Conservation (phyloP, 257 asterid genomes). For the Misopates orontium region DNA sequence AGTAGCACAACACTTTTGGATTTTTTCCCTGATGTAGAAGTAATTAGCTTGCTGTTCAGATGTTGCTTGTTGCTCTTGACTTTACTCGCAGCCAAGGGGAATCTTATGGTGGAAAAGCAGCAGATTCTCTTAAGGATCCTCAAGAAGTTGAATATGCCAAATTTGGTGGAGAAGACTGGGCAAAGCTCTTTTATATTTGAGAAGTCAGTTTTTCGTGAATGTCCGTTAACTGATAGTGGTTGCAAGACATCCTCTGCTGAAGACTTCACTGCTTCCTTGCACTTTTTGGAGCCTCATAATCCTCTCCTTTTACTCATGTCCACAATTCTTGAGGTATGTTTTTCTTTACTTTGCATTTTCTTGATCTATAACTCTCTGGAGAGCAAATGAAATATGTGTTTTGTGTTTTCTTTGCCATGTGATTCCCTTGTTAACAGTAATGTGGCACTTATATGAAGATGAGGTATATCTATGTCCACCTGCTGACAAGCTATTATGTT, state of each 20-base stretch:
- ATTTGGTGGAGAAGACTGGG: slow-evolving; percentile 31
- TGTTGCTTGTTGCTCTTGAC: slow-evolving; percentile 63
- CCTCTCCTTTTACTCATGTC: slow-evolving; percentile 45
- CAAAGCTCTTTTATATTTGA: slow-evolving; percentile 38
- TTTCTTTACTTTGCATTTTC: slow-evolving; percentile 10
- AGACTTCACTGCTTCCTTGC: slow-evolving; percentile 63
- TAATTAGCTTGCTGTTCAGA: slow-evolving; percentile 56
- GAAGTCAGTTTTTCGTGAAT: slow-evolving; percentile 50
- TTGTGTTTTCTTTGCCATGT: too few relatives aligned
- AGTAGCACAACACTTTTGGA: slow-evolving; percentile 27
- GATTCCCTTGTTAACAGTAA: too few relatives aligned
- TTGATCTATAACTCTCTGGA: slow-evolving; percentile 11
- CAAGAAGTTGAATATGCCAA: slow-evolving; percentile 38
- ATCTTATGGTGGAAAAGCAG: slow-evolving; percentile 51
- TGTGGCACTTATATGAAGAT: too few relatives aligned
- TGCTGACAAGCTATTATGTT: background rate
- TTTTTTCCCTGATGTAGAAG: slow-evolving; percentile 40
- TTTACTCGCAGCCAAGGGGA: slow-evolving; percentile 39
- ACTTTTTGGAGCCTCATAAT: slow-evolving; percentile 57
- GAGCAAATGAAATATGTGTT: background rate
- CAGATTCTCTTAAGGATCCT: slow-evolving; percentile 48
- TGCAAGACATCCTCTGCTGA: slow-evolving; percentile 49
- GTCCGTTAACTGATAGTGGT: slow-evolving; percentile 36
- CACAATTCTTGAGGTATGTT: slow-evolving; percentile 74
- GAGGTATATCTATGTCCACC: too few relatives aligned